These are phyloP conservation scores for Dissophora ornata DNA, from an alignment of 192 early-diverging fungal species.

Conservation along the genomic window DNA sequence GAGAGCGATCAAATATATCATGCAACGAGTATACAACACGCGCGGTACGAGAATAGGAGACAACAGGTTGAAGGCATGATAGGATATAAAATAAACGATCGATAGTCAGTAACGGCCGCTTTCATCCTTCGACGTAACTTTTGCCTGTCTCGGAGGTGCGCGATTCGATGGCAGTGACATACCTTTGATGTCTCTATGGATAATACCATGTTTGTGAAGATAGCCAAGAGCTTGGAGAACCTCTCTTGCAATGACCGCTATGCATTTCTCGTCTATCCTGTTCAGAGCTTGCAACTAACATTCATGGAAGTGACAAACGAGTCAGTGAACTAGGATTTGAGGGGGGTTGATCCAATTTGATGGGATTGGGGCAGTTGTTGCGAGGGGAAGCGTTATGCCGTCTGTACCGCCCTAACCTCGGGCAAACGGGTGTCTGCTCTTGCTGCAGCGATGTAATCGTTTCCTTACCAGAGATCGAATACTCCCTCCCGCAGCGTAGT, in stretches of 20 bases:
- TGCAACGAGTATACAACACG: neutral
- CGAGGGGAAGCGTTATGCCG: neutral
- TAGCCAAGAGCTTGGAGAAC: conserved; percentile 90
- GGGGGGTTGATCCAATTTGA: too few species aligned
- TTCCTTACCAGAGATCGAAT: conserved; percentile 75
- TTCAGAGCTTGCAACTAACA: conserved; percentile 30
- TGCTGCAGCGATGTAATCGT: neutral
- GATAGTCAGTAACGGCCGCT: conserved; percentile 5
- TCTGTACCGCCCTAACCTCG: neutral
- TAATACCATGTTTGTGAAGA: conserved; percentile 93
- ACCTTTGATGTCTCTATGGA: conserved; percentile 99
- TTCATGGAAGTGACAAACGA: too few species aligned
- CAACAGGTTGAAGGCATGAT: neutral
- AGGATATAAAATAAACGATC: neutral
- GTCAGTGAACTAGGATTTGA: too few species aligned
- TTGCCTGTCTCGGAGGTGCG: too few species aligned
- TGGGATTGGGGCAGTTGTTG: neutral
- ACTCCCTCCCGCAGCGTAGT: conserved; percentile 95
- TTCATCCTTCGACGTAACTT: neutral
- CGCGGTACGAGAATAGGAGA: too few species aligned
- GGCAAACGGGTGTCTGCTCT: neutral
- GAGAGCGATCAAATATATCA: neutral
- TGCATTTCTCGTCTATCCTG: conserved; percentile 87
- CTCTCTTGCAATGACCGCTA: conserved; percentile 89
- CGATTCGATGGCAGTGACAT: too few species aligned